Conservation (phyloP, 2,329 filamentous ascomycete species). For the Botrytis cinerea region DNA sequence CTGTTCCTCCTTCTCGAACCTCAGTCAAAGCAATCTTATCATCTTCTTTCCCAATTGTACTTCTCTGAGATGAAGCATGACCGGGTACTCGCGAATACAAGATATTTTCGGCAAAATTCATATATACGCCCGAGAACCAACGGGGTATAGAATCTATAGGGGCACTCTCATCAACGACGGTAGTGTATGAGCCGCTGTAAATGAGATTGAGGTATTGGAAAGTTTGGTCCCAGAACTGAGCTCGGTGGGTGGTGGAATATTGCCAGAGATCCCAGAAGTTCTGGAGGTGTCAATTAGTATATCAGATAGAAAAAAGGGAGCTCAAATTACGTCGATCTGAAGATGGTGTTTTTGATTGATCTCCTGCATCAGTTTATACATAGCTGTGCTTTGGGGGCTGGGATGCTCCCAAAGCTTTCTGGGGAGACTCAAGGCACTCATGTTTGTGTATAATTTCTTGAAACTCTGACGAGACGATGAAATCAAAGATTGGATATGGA, state of each 20-base stretch:
- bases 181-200: slow-evolving; percentile 59
- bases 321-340: slow-evolving; percentile 54
- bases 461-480: not conserved
- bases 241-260: slow-evolving; percentile 64
- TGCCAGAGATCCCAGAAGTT: slow-evolving; percentile 69
- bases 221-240: slow-evolving; percentile 65
- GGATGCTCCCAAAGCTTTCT: slow-evolving; percentile 71
- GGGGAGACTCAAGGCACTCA: slow-evolving; percentile 44
- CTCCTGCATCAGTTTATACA: slow-evolving; percentile 67
- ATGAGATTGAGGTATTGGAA: slow-evolving; percentile 64
- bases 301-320: not conserved
- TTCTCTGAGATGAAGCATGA: slow-evolving; percentile 48
- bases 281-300: slow-evolving; percentile 42
- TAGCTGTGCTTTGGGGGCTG: slow-evolving; percentile 59
- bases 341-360: slow-evolving; percentile 60
- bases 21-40: slow-evolving; percentile 69
- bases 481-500: not conserved
- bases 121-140: slow-evolving; percentile 73
- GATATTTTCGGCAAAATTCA: slow-evolving; percentile 82
- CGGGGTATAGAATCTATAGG: slow-evolving; percentile 71
- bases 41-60: slow-evolving; percentile 68
- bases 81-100: slow-evolving; percentile 58
- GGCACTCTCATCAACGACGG: slow-evolving; percentile 67
- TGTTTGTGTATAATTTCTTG: slow-evolving; percentile 7
- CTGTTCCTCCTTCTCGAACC: slow-evolving; percentile 64